Evolutionary conservation across 2,329 filamentous ascomycete species (phyloP), one percentile per base, ranked within the genome.

Genomic region (Dactylellina cionopaga): DNA sequence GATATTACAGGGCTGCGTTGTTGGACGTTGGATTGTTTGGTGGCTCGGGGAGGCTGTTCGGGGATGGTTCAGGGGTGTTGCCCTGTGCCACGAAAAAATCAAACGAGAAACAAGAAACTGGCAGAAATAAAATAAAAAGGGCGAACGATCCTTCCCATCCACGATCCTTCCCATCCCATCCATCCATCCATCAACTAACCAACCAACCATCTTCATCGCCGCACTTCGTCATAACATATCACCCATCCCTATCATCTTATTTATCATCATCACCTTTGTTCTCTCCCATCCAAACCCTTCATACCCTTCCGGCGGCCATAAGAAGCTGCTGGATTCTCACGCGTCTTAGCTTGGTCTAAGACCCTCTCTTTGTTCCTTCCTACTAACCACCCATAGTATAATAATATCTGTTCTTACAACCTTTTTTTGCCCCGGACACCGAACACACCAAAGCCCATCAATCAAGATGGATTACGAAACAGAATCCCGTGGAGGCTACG

Each of bases 381-480:
- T 74, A 68, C n/a, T n/a, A n/a, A n/a, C n/a, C n/a, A 66, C 55
- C 24, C 64, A 35, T 64, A 71, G 66, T 51, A 71, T 31, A 25
- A 54, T 29, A 7, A 19, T 7, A 31, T 46, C 19, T 46, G 27
- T 51, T 49, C 52, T 46, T 17, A 25, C 39, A 22, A 15, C 13
- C 22, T 22, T 49, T 37, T 56, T 59, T 65, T 54, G 31, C 51
- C 47, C 49, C 37, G 33, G 7, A 29, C 54, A 52, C 29, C 25
- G 15, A 25, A 3, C n/a, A n/a, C 7, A 62, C 10, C 10, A 65
- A 7, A 29, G 43, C 22, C 27, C 15, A 17, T 35, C 33, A 31
- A 47, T 35, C 59, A 74, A 71, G 72, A 85, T 87, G 83, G 88
- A 90, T 77, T 90, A 88, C 83, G 87, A 89, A 79, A 85, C 85